These are phyloP conservation scores for Cladosporium sp. DNA, from an alignment of 2,329 filamentous ascomycete genomes.

Conservation along the genomic window DNA sequence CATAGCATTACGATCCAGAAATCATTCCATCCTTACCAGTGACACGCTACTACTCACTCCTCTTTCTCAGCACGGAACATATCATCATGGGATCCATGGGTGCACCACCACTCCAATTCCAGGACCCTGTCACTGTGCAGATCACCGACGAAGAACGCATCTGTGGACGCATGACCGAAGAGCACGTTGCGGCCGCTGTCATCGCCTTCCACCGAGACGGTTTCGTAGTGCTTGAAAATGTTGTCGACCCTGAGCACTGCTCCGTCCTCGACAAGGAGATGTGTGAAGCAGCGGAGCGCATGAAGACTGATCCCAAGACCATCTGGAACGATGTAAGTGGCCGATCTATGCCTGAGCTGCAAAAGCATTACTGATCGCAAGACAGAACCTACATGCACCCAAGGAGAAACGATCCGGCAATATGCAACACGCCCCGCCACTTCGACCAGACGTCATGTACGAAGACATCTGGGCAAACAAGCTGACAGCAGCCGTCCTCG, in stretches of 20 bases:
- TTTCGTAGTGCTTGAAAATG: constrained; percentile 37
- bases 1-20: too few species aligned
- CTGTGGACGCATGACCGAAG: constrained; percentile 3
- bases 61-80: background rate
- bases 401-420: constrained; percentile 24
- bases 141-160: constrained; percentile 6
- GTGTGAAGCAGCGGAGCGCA: constrained; percentile 30
- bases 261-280: constrained; percentile 30
- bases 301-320: constrained; percentile 27
- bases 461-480: constrained; percentile 31
- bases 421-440: constrained; percentile 40
- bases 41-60: too few species aligned
- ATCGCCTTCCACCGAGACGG: constrained; percentile 23
- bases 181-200: constrained; percentile 18
- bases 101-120: background rate
- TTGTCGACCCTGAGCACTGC: constrained; percentile 30
- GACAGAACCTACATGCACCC: background rate
- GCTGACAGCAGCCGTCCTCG: background rate
- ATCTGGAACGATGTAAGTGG: constrained; percentile 29
- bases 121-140: background rate
- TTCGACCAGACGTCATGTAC: constrained; percentile 26
- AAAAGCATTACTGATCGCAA: background rate
- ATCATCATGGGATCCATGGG: background rate
- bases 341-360: background rate
- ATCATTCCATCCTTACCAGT: too few species aligned